Conservation (phyloP, 768 basidiomycete species). For the Psilocybe cyanescens region DNA sequence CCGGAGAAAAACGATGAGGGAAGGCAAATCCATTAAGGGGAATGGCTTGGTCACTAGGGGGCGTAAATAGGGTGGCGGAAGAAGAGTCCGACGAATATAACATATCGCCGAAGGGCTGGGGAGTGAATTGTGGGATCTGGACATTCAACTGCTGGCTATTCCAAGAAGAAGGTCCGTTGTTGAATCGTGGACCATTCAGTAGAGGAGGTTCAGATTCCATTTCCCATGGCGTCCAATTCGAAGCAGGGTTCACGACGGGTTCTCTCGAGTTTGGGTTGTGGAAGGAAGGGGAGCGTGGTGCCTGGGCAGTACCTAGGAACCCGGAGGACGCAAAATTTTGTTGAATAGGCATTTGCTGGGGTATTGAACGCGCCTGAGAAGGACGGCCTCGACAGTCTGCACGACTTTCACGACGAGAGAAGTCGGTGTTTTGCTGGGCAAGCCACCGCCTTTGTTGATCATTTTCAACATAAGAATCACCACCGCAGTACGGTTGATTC, state of each 20-base stretch:
- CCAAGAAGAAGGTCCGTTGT: conserved; percentile 21
- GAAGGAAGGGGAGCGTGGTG: conserved; percentile 15
- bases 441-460: conserved; percentile 15
- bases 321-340: conserved; percentile 7
- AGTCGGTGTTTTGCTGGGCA: conserved; percentile 13
- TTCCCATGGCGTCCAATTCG: neutral
- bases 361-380: neutral
- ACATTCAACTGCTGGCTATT: conserved; percentile 23
- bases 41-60: conserved; percentile 24
- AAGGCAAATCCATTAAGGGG: conserved; percentile 30
- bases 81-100: conserved; percentile 29
- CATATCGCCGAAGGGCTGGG: conserved; percentile 29
- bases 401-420: conserved; percentile 20
- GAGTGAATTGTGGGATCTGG: conserved; percentile 31
- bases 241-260: neutral
- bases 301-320: conserved; percentile 11
- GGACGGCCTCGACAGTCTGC: conserved; percentile 15
- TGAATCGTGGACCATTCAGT: conserved; percentile 17
- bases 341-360: conserved; percentile 6
- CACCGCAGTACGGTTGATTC: conserved; percentile 13
- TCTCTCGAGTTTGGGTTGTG: conserved; percentile 1
- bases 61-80: conserved; percentile 26
- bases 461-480: conserved; percentile 4
- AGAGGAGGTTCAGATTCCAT: conserved; percentile 18
- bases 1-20: conserved; percentile 35